These are phyloP conservation scores for Pichia sp. DNA, from an alignment of 1,139 yeast species.

Conservation along the genomic window DNA sequence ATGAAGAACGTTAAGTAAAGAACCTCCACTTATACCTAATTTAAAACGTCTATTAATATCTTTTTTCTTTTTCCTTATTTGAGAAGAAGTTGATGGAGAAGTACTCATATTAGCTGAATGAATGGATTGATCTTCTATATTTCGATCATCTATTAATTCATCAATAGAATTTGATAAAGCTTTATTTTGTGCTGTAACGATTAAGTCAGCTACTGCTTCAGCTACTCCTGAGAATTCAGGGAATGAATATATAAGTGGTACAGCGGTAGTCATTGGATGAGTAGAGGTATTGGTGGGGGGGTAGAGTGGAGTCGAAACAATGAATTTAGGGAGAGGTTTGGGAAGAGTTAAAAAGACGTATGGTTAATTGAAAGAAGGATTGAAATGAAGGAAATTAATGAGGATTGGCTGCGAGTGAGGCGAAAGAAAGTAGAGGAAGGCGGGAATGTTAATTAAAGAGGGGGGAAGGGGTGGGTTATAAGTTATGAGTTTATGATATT, in stretches of 20 bases:
- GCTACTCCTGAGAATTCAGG: constrained; percentile 88
- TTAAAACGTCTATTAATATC: constrained; percentile 64
- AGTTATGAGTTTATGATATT: too few relatives aligned
- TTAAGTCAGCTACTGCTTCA: constrained; percentile 89
- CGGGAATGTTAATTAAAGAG: too few relatives aligned
- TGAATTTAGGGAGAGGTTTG: too few relatives aligned
- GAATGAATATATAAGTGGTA: constrained; percentile 85
- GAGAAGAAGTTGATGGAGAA: constrained; percentile 10
- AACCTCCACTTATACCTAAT: constrained; percentile 90
- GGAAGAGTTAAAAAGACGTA: too few relatives aligned
- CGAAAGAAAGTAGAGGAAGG: too few relatives aligned
- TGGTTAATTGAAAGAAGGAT: too few relatives aligned
- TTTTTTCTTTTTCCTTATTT: constrained; percentile 38
- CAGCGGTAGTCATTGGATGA: constrained; percentile 85
- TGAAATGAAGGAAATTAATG: too few relatives aligned
- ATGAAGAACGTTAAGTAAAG: constrained; percentile 74
- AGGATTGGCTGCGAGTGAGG: too few relatives aligned
- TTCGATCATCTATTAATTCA: background rate
- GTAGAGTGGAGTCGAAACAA: too few relatives aligned
- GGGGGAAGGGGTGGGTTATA: too few relatives aligned
- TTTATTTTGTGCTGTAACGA: constrained; percentile 72
- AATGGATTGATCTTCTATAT: background rate
- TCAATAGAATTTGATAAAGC: constrained; percentile 35
- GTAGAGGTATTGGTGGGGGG: too few relatives aligned
- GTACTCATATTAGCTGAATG: constrained; percentile 5